phyloP scores from a whole-genome alignment of 805 yeast species.

The Candida xyloterini region DNA sequence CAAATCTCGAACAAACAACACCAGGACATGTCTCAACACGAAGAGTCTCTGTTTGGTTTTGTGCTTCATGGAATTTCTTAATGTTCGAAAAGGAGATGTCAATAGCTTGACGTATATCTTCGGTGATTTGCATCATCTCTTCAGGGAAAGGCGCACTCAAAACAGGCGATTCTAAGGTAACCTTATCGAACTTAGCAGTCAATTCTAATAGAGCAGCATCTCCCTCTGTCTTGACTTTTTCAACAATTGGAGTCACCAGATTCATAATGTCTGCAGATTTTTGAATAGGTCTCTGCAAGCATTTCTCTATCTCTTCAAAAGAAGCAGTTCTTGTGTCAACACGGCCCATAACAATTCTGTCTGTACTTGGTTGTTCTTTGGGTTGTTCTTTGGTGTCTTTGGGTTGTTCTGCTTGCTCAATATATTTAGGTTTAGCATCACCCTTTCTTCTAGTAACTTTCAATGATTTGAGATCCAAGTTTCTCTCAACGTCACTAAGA shows the following conservation, averaged over 20 bases:
- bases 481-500: constrained; percentile 75
- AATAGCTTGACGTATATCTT: constrained; percentile 75
- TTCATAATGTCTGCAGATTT: constrained; percentile 90
- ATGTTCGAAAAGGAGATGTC: constrained; percentile 89
- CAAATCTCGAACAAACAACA: constrained; percentile 88
- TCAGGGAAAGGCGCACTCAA: constrained; percentile 84
- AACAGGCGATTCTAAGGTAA: constrained; percentile 65
- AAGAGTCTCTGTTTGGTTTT: constrained; percentile 68
- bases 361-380: constrained; percentile 28
- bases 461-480: constrained; percentile 76
- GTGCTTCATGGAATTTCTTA: constrained; percentile 90
- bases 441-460: constrained; percentile 93
- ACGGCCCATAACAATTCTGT: constrained; percentile 49
- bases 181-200: constrained; percentile 91
- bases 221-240: constrained; percentile 71
- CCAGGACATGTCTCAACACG: constrained; percentile 93
- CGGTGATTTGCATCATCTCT: constrained; percentile 68
- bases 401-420: constrained; percentile 29
- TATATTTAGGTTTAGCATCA: constrained; percentile 85
- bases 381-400: constrained; percentile 12
- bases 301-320: constrained; percentile 48
- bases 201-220: constrained; percentile 85
- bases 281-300: constrained; percentile 92
- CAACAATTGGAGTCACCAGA: constrained; percentile 85
- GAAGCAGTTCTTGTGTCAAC: constrained; percentile 42